Base-by-base conservation (phyloP, 1,284 basidiomycete genomes). In the Schizophyllum amplum region DNA sequence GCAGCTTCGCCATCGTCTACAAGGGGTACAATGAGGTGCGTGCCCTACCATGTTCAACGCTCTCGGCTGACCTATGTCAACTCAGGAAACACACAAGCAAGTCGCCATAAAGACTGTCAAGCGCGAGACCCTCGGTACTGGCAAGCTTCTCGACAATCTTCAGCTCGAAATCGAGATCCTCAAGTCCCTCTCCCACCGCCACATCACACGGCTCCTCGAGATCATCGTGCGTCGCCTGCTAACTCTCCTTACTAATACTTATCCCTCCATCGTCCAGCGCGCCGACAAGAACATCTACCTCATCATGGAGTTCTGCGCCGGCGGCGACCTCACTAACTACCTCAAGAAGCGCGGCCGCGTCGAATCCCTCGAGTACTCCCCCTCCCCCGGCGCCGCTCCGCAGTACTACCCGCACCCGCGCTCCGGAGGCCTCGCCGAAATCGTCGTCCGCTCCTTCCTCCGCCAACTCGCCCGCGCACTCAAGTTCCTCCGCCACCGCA, bases 151-250 rank as follows among this genome's bases (percentile, higher is more conserved):
- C 58, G 95, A 98, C 72, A 99, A 98, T 68, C 83, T 99, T 25
- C 93, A 98, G 71, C 93, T 89, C 65, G 96, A 99, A 78, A 98
- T 99, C 63, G 87, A 92, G 62, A 98, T 99, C 63, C 84, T 99
- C 66, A 98, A 98, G 76, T 86, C 87, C 3, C 83, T 98, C 58
- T 90, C 89, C 20, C 94, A 99, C 71, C 81, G 89, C 55, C 94
- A 98, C 74, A 91, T 99, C 57, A 98, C 97, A 25, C 87, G 87
- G 63, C 81, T 99, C 23, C 84, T 93, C 57, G 94, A 98, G 69
- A 97, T 98, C 66, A 85, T 98, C 59, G 86, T 89, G 69, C 57
- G 85, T 65, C n/a, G 20, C 24, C 26, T 51, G 58, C 56, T 51
- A 49, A 24, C 2, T 42, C 9, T 26, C 54, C 42, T 50, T n/a